Base-by-base conservation (phyloP, 2,329 filamentous ascomycete genomes). In the Pseudophaeomoniella oleicola region DNA sequence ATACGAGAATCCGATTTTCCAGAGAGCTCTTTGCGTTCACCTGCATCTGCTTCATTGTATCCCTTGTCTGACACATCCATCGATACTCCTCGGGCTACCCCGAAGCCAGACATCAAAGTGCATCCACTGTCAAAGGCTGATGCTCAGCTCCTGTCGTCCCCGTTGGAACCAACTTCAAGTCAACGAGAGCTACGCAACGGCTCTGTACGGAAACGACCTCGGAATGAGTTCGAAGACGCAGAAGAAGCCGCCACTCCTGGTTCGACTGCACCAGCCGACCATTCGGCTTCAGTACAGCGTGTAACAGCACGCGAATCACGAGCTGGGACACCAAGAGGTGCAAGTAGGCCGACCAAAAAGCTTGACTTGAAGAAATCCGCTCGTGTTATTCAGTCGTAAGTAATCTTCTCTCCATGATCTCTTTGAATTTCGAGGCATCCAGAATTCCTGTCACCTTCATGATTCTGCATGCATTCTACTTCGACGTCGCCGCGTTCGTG, bases 311-410 rank as follows among this genome's bases (percentile, higher is more conserved):
- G 63, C 33, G 66, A 60, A 45, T 78, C 75, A 19, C 71, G 75
- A 45, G 72, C 72, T 38, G 71, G 64, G 38, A 80, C 76, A 19
- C 76, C 75, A 9, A 34, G 19, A 19, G 16, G 16, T 13, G 9
- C 11, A n/a, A 44, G 41, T 37, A 70, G 69, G 30, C 64, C 71
- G 19, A 57, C 63, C 41, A 78, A 77, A 64, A 77, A 71, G 56
- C 61, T 66, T n/a, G 22, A 27, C 22, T n/a, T 27, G 35, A 71
- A 73, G 52, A 69, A 67, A 37, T 75, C 74, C 29, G 64, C 73
- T 41, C 74, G 77, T 46, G 68, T 79, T 51, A 81, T 81, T 59
- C 71, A 68, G 55, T 81, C 78, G 77, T 54, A 50, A 52, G 51
- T 53, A 6, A n/a, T n/a, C n/a, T n/a, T n/a, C n/a, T n/a, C n/a